Evolutionary conservation across 345 rosid genomes (phyloP).

Genomic region (Sonneratia caseolaris): DNA sequence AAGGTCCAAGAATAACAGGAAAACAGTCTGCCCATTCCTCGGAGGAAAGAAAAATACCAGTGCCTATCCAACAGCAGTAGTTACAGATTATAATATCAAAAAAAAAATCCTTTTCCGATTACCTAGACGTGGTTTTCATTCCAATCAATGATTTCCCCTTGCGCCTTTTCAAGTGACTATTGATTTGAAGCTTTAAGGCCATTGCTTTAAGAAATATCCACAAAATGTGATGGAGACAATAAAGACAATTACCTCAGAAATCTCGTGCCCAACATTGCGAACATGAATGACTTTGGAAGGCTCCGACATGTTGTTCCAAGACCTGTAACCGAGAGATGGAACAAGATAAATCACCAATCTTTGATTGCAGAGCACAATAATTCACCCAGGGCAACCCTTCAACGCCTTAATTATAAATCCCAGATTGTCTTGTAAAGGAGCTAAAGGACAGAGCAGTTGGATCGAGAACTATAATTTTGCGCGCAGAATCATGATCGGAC

Average conservation of each 20-base stretch:
- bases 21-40: background rate
- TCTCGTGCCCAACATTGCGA: constrained; percentile 95
- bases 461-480: background rate
- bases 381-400: background rate
- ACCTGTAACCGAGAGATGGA: constrained; percentile 9
- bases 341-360: background rate
- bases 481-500: background rate
- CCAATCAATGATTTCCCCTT: background rate
- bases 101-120: background rate
- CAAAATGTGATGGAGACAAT: background rate
- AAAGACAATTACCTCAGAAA: constrained; percentile 58
- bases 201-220: background rate
- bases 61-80: background rate
- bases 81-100: background rate
- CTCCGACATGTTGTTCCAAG: constrained; percentile 51
- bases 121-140: background rate
- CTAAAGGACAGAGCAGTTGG: background rate
- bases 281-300: constrained; percentile 96
- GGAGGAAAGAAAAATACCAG: background rate
- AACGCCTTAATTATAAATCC: background rate
- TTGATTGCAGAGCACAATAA: background rate
- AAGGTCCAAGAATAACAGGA: background rate
- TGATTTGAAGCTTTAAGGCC: background rate
- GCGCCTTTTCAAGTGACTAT: background rate
- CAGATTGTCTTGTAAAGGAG: background rate